Base-by-base conservation (phyloP, 352 stramenopile genomes). In the Lagenidium sp. region DNA sequence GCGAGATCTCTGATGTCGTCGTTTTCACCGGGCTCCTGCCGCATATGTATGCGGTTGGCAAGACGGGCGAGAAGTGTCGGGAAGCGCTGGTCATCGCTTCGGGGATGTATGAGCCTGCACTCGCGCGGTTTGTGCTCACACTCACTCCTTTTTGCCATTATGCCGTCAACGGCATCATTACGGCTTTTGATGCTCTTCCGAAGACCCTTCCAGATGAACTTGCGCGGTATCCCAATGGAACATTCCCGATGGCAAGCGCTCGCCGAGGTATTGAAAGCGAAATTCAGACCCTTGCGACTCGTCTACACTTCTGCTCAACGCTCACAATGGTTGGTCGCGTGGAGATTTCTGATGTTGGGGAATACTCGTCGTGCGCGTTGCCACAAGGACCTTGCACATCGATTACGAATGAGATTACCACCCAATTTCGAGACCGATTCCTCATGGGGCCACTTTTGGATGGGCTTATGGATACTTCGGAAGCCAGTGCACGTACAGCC, bases 111-210 rank as follows among this genome's bases (percentile, higher is more conserved):
- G 81, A 91, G 38, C 71, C 80, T 19, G 64, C 76, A 11, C 58
- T 94, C 7, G 85, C 67, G 38, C 78, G 75, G 12, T 94, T 94
- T 41, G 68, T 94, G n/a, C 48, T 94, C 32, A 68, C 81, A 47
- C 70, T 94, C 43, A 91, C 81, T 21, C 81, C 81, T 4, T 94
- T 94, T 47, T 94, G 81, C 41, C 78, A 91, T 55, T 91, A 94
- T 39, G 78, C 77, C 4, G 73, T 94, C 21, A 90, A 85, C 36
- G 81, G 81, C 4, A 66, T 94, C 8, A 90, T 94, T 30, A 79
- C 62, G 3, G 79, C 81, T 4, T 94, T 83, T 36, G 81, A 94
- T 34, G 68, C 63, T 6, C 49, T 94, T 15, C 81, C 81, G 11
- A 91, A 85, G 55, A 71, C 73, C 10, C 44, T 90, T 8, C 52